Percentiles rank a stretch among this genome's conserved stretches.
Evolutionary conservation across 2,329 filamentous ascomycete species (phyloP).

Genomic region (Albophoma yamanashiensis): DNA sequence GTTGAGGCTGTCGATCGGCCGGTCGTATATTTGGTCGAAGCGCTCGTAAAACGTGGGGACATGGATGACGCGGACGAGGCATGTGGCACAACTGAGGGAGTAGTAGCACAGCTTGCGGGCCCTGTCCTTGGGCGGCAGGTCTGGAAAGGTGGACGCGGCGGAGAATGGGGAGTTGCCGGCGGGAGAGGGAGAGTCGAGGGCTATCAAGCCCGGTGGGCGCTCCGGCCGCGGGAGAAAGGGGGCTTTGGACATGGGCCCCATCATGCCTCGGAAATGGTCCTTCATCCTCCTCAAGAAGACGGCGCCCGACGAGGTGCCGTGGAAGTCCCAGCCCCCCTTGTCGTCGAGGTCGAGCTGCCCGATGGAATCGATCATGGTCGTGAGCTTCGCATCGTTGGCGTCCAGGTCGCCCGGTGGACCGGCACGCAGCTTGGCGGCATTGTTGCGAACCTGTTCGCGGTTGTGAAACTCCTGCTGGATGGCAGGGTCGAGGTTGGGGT

Average conservation of each 20-base stretch:
- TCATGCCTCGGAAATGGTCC: constrained; percentile 71
- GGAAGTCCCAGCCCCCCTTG: constrained; percentile 86
- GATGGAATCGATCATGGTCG: constrained; percentile 91
- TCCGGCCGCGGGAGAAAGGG: constrained; percentile 46
- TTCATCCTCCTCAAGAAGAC: constrained; percentile 82
- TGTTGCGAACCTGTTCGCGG: constrained; percentile 39
- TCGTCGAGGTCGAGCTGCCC: constrained; percentile 89
- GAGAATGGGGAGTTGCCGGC: constrained; percentile 52
- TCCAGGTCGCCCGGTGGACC: constrained; percentile 20
- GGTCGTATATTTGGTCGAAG: constrained; percentile 69
- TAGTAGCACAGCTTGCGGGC: constrained; percentile 44
- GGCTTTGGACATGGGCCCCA: constrained; percentile 52
- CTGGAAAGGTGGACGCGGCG: constrained; percentile 41
- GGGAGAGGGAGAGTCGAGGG: constrained; percentile 61
- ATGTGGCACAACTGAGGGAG: constrained; percentile 45
- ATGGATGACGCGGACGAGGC: constrained; percentile 62
- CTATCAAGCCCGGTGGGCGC: constrained; percentile 35
- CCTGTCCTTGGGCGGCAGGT: constrained; percentile 57
- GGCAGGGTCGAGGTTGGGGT: constrained; percentile 69
- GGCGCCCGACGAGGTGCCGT: constrained; percentile 83
- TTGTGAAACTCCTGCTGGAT: constrained; percentile 59
- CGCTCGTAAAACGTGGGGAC: constrained; percentile 69
- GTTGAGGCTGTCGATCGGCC: constrained; percentile 48
- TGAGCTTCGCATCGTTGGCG: constrained; percentile 61
- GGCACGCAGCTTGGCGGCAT: constrained; percentile 30